A percentile compares a stretch with the other conserved stretches of the same genome.
These are phyloP conservation scores for Silene latifolia DNA, from an alignment of 148 eudicot species.

Conservation along the genomic window DNA sequence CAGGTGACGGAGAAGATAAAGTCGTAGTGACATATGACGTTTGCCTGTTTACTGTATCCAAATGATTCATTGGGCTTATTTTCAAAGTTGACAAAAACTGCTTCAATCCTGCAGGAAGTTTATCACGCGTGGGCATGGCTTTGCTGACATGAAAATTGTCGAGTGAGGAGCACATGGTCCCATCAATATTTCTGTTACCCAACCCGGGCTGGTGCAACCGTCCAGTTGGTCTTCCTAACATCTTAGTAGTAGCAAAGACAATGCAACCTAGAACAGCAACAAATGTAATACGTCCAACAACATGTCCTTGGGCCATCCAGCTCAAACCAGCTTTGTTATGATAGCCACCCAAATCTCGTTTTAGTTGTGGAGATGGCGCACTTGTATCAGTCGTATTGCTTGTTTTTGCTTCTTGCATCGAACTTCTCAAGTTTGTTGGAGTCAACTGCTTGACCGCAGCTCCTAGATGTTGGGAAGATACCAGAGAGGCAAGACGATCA, in stretches of 20 bases:
- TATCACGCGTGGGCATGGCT: conserved; percentile 22
- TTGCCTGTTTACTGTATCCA: conserved; percentile 33
- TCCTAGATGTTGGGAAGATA: conserved; percentile 67
- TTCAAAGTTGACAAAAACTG: conserved; percentile 40
- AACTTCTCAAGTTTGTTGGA: conserved; percentile 58
- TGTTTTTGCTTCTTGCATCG: conserved; percentile 43
- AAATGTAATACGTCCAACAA: conserved; percentile 51
- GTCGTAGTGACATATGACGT: conserved; percentile 43
- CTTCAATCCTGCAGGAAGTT: conserved; percentile 32
- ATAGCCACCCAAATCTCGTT: conserved; percentile 64
- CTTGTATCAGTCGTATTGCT: conserved; percentile 31
- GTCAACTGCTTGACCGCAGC: conserved; percentile 79
- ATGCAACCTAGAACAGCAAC: conserved; percentile 63
- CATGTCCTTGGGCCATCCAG: conserved; percentile 40
- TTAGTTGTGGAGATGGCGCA: conserved; percentile 63
- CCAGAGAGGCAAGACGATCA: conserved; percentile 42
- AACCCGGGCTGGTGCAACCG: conserved; percentile 34
- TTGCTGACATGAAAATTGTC: conserved; percentile 27
- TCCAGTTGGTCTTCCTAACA: conserved; percentile 40
- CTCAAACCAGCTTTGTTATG: conserved; percentile 38
- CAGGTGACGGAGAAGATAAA: conserved; percentile 45
- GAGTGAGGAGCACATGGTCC: conserved; percentile 33
- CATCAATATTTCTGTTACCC: conserved; percentile 29
- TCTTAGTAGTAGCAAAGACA: conserved; percentile 49
- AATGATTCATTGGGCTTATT: conserved; percentile 21